Evolutionary conservation across 352 stramenopile genomes (phyloP), one percentile per base, ranked within the genome.

Genomic region (Pythium vanterpoolii): DNA sequence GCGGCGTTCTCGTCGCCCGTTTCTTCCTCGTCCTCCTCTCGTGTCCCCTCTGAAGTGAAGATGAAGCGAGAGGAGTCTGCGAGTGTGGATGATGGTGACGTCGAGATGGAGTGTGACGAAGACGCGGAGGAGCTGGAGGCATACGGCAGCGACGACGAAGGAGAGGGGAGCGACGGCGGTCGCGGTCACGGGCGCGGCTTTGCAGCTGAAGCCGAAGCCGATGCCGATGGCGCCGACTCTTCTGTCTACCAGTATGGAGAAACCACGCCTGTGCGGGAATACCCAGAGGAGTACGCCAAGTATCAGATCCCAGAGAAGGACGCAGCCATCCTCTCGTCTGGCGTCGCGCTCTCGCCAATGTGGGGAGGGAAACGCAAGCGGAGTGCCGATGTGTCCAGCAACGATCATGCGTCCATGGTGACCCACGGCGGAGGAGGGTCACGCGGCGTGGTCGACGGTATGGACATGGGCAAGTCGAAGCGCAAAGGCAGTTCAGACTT

Each of bases 401-500:
- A 44, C 30, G 16, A 27, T 53, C 31, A 53, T 28, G 23, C 13
- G 10, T 18, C 40, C 9, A 18, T n/a, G 36, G 45, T 14, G 27
- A n/a, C 19, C 7, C 27, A 14, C 7, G 31, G 42, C n/a, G n/a
- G n/a, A 27, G 30, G 23, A 14, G 46, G 6, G 16, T 40, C 13
- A 2, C 40, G 53, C 38, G 38, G 38, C 42, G 30, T 64, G n/a
- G 46, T 58, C 33, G 45, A 59, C 42, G 60, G 60, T 4, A 62
- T 64, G 31, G 64, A 64, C 42, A 21, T 54, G 44, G 58, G 51
- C 19, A 66, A 55, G 13, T 56, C 60, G 2, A 81, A 73, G 28
- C 77, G 79, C 27, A 90, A 89, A 51, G 71, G 57, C 27, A 86
- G 72, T 63, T 75, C 71, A n/a, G 77, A 89, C 33, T 90, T 74